Evolutionary conservation across 352 stramenopile genomes (phyloP).

Genomic region (Pythium rhizo-oryzae): DNA sequence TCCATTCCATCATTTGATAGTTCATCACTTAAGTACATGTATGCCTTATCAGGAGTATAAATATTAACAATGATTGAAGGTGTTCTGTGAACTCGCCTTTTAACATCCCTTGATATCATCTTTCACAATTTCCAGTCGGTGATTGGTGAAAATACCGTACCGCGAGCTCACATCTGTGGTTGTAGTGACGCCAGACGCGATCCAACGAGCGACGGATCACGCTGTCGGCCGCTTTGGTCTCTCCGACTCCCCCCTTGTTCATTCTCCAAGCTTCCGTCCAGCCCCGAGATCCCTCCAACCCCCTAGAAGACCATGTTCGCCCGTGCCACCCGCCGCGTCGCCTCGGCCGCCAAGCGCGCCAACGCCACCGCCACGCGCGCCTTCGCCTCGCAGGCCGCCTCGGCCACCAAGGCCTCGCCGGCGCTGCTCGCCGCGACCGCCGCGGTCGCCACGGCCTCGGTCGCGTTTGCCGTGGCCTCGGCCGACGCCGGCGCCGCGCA

Average conservation of each 20-base stretch:
- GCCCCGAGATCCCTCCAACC: constrained; percentile 12
- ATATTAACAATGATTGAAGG: too few relatives aligned
- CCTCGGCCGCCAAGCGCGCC: constrained; percentile 58
- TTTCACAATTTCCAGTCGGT: not conserved
- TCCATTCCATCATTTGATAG: constrained; percentile 1
- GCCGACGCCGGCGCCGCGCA: constrained; percentile 53
- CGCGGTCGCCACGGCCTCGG: constrained; percentile 46
- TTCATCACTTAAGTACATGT: not conserved
- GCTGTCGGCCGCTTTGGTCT: not conserved
- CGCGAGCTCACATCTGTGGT: constrained; percentile 29
- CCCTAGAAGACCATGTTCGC: constrained; percentile 53
- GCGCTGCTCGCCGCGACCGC: constrained; percentile 41
- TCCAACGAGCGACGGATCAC: constrained; percentile 20
- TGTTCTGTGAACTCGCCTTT: not conserved
- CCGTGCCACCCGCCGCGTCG: constrained; percentile 65
- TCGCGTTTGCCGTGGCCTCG: constrained; percentile 48
- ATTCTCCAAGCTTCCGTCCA: constrained; percentile 32
- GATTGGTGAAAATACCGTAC: constrained; percentile 36
- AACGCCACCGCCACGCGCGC: constrained; percentile 42
- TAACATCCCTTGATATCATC: constrained; percentile 14
- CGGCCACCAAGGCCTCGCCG: constrained; percentile 33
- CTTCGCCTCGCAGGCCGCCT: constrained; percentile 56
- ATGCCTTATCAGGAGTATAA: too few relatives aligned
- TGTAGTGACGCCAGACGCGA: constrained; percentile 20
- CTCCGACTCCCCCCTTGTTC: constrained; percentile 11